Evolutionary conservation across 139 green algal species (phyloP).

Genomic region (Coccomyxa sp.): DNA sequence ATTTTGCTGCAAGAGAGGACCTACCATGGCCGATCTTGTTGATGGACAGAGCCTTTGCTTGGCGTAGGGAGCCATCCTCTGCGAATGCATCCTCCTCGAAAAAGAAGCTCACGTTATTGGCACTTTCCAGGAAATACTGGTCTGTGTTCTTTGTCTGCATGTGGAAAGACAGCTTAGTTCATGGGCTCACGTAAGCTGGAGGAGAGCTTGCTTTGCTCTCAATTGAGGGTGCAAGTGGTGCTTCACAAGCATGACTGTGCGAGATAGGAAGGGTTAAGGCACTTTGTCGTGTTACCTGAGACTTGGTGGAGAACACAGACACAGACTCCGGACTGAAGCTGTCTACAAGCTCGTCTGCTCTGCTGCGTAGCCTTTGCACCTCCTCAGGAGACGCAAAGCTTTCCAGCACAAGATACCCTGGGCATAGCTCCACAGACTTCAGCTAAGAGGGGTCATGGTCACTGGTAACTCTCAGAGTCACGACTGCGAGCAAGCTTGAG

Average conservation of each 20-base stretch:
- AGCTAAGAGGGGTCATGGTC: no score
- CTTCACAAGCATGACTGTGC: no score
- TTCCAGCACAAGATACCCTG: slow-evolving; percentile 59
- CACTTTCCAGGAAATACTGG: slow-evolving; percentile 75
- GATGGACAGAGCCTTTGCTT: slow-evolving; percentile 62
- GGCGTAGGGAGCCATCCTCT: slow-evolving; percentile 38
- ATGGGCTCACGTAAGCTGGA: neutral
- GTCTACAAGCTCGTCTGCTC: slow-evolving; percentile 44
- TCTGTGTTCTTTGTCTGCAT: slow-evolving; percentile 45
- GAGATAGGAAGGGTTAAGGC: no score
- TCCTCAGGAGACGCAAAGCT: slow-evolving; percentile 46
- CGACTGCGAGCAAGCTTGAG: no score
- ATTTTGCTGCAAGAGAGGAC: neutral
- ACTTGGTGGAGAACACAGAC: slow-evolving; percentile 52
- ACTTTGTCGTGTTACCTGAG: no score
- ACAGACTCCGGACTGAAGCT: slow-evolving; percentile 27
- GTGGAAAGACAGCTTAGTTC: neutral
- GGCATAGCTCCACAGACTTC: no score
- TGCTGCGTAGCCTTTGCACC: slow-evolving; percentile 27
- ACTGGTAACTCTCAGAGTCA: no score
- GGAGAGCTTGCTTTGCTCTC: neutral
- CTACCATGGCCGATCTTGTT: slow-evolving; percentile 91
- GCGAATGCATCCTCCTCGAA: slow-evolving; percentile 86
- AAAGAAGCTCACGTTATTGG: slow-evolving; percentile 58
- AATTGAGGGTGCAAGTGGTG: no score